Evolutionary conservation across 306 rosid species (phyloP), one percentile per base, ranked within the genome.

Genomic region (Malus fusca): DNA sequence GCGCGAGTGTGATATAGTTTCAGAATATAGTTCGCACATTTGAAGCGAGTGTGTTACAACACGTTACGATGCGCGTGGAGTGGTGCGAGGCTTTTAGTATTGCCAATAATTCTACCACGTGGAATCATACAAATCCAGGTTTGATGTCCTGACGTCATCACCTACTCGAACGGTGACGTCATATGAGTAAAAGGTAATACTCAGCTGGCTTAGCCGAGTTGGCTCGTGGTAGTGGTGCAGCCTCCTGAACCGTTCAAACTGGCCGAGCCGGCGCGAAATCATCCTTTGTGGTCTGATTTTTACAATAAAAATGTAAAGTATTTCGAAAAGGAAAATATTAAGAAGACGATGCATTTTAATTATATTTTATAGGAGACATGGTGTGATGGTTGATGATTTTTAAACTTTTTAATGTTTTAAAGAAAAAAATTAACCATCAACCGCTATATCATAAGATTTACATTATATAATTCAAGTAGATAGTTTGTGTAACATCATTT

Each of bases 91-190:
- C 3, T 23, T 44, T 60, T 30, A 18, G 18, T 17, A 58, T 40
- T 15, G 31, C 60, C 78, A 80, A 73, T 59, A 65, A 62, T 80
- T 53, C 40, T 1, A 2, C 63, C 64, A 85, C 82, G 86, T 76
- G 88, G 82, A 82, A 7, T 0, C 2, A n/a, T 12, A 0, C 15
- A 69, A 72, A 55, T n/a, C 76, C 19, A 0, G 2, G 25, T 48
- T 66, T 14, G 69, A 42, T 26, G 60, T 66, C 28, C 2, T 82
- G 81, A 84, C 84, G 82, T 75, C 79, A 72, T 8, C 0, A 7
- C 8, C 0, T 4, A 28, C 5, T 0, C 4, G 0, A 21, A 0
- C 2, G 67, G 1, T 87, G 87, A 65, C 84, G 78, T 80, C 71
- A 60, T 4, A 2, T 0, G 0, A 1, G 2, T 8, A 11, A 68